Conservation (phyloP, 78 protist species). For the Cavenderia fasciculata region DNA sequence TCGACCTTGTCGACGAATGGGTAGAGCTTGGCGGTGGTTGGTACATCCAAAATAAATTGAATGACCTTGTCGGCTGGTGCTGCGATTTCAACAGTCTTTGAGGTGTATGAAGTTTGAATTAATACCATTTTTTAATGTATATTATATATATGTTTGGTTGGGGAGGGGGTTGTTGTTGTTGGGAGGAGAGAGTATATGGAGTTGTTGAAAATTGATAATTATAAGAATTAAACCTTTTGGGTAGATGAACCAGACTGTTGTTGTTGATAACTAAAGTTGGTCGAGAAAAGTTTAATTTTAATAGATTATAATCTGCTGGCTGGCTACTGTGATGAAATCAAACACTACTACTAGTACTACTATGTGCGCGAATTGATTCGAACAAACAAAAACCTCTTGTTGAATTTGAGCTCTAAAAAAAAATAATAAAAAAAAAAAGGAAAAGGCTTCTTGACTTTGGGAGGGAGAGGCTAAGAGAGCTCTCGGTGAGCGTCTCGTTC, state of each 20-base stretch:
- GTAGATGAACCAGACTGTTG: no score
- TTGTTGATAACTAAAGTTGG: no score
- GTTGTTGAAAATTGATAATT: not conserved
- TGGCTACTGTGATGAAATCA: not conserved
- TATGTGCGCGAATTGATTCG: not conserved
- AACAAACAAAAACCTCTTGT: not conserved
- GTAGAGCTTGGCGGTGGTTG: slow-evolving; percentile 35
- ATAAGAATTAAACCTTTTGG: no score
- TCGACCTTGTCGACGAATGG: slow-evolving; percentile 70
- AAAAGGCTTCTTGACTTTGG: not conserved
- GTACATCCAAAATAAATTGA: slow-evolving; percentile 49
- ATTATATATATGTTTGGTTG: not conserved
- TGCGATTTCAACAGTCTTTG: slow-evolving; percentile 49
- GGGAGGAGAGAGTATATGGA: not conserved
- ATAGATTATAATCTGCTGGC: not conserved
- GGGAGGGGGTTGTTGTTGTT: not conserved
- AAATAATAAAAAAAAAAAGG: slow-evolving; percentile 1
- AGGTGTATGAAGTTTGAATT: slow-evolving; percentile 48
- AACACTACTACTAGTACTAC: not conserved
- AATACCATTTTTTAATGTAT: slow-evolving; percentile 26
- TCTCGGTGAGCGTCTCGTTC: no score
- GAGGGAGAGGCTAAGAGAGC: no score
- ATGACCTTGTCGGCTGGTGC: slow-evolving; percentile 43
- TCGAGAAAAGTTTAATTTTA: not conserved
- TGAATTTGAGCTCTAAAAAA: not conserved